Evolutionary conservation across 371 early-diverging fungal genomes (phyloP).

Genomic region (Rhizopus microsporus): DNA sequence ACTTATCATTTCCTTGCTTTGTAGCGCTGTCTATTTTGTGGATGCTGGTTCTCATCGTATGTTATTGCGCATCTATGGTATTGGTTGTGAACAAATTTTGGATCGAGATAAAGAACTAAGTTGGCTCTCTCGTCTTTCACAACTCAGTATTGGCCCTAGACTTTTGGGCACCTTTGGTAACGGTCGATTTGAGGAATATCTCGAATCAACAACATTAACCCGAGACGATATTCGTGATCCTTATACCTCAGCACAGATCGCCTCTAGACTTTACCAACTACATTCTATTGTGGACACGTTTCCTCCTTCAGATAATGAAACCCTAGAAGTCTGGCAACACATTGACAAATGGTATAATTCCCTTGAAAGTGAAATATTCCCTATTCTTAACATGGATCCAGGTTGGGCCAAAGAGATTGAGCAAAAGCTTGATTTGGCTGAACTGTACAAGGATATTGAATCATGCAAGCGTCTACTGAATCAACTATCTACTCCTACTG

Average conservation of each 20-base stretch:
- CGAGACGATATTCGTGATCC: constrained; percentile 69
- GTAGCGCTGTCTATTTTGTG: constrained; percentile 72
- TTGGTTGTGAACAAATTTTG: constrained; percentile 76
- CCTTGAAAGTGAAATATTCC: constrained; percentile 17
- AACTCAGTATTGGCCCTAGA: constrained; percentile 74
- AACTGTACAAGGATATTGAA: constrained; percentile 50
- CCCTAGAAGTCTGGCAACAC: constrained; percentile 65
- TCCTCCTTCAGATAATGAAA: constrained; percentile 45
- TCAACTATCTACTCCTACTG: constrained; percentile 56
- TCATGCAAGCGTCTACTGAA: constrained; percentile 40
- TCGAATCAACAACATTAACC: constrained; percentile 75
- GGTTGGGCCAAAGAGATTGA: constrained; percentile 25
- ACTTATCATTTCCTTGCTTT: neutral
- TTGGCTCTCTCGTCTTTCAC: constrained; percentile 74
- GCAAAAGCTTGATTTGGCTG: constrained; percentile 43
- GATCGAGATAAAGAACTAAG: constrained; percentile 77
- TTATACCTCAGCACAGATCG: constrained; percentile 70
- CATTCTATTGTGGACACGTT: constrained; percentile 74
- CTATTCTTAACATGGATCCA: constrained; percentile 20
- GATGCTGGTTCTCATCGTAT: constrained; percentile 50
- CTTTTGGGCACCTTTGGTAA: constrained; percentile 86
- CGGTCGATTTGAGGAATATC: constrained; percentile 86
- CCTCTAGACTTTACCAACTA: constrained; percentile 69
- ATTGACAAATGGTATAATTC: constrained; percentile 61
- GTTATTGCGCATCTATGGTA: constrained; percentile 77